Evolutionary conservation across 345 rosid genomes (phyloP).

Genomic region (Lumnitzera racemosa): DNA sequence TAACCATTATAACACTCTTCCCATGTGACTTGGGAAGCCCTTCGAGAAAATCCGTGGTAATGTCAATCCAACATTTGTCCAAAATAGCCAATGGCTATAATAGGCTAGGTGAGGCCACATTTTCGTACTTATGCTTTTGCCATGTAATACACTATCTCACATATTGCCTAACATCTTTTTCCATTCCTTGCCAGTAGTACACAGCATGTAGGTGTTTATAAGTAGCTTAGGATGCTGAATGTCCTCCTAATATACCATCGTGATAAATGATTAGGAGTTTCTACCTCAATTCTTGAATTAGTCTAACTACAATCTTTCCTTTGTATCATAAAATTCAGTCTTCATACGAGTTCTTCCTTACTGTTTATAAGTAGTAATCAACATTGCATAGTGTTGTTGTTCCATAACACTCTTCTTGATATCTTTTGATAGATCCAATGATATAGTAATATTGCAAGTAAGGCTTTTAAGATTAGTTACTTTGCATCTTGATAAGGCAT

Average conservation of each 20-base stretch:
- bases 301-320: too few species aligned
- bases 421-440: too few species aligned
- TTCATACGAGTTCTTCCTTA: too few species aligned
- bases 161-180: not conserved
- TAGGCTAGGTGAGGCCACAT: not conserved
- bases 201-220: not conserved
- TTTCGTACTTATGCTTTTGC: not conserved
- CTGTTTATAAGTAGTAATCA: too few species aligned
- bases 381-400: too few species aligned
- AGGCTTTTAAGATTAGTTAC: too few species aligned
- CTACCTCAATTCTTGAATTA: too few species aligned
- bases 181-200: not conserved
- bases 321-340: too few species aligned
- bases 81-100: not conserved
- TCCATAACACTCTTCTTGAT: too few species aligned
- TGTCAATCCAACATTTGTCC: not conserved
- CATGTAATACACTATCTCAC: not conserved
- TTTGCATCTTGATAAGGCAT: not conserved
- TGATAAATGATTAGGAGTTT: too few species aligned
- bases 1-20: not conserved
- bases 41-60: not conserved
- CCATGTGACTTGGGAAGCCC: not conserved
- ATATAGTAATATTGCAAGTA: too few species aligned
- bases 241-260: not conserved
- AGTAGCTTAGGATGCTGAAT: not conserved